Percentiles rank a stretch among this genome's conserved stretches.
phyloP scores from a whole-genome alignment of 768 basidiomycete species.

The Russula brevipes region DNA sequence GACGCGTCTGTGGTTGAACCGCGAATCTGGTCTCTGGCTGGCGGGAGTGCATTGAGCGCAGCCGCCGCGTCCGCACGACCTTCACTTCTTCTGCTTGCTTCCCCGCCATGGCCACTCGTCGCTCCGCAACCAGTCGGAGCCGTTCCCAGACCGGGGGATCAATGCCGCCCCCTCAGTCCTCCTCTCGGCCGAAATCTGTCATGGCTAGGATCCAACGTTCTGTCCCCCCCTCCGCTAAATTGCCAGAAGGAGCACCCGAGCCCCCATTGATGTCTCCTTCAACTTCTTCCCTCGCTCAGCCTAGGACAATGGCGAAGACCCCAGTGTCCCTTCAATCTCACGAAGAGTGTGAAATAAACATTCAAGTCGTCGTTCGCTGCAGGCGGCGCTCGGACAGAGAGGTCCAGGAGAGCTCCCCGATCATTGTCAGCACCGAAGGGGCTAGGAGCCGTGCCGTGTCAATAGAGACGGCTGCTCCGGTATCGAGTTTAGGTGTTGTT shows the following conservation, averaged over 20 bases:
- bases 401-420: conserved; percentile 79
- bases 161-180: conserved; percentile 35
- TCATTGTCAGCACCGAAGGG: conserved; percentile 75
- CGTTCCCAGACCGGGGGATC: conserved; percentile 33
- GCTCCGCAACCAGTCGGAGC: conserved; percentile 48
- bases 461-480: conserved; percentile 69
- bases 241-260: conserved; percentile 27
- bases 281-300: conserved; percentile 5
- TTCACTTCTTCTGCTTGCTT: not conserved
- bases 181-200: conserved; percentile 43
- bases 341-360: conserved; percentile 69
- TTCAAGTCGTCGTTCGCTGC: conserved; percentile 90
- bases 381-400: conserved; percentile 82
- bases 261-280: conserved; percentile 5
- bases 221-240: conserved; percentile 27
- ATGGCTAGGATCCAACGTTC: conserved; percentile 40
- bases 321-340: conserved; percentile 13
- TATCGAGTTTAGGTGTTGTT: conserved; percentile 66
- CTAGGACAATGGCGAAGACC: conserved; percentile 25
- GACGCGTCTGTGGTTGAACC: conserved; percentile 20
- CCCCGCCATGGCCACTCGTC: conserved; percentile 56
- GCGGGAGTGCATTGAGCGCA: not conserved
- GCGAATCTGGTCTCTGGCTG: not conserved
- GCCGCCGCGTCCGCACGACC: not conserved
- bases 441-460: conserved; percentile 71